Evolutionary conservation across 2,329 filamentous ascomycete species (phyloP).

Genomic region (Drechslerella coelobrocha): DNA sequence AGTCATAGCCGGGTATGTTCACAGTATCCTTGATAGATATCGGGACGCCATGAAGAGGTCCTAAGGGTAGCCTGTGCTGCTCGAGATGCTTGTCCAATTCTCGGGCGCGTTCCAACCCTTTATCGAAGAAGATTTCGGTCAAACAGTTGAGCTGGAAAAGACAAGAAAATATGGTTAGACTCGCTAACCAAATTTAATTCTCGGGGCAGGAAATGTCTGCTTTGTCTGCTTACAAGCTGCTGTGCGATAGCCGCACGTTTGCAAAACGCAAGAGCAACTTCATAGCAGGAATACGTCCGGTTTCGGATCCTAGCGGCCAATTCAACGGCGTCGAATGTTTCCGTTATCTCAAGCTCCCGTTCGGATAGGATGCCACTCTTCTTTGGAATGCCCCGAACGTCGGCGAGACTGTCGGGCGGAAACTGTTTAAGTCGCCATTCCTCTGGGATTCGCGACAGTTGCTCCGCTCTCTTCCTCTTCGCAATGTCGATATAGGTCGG

Average conservation of each 20-base stretch:
- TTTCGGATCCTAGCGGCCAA: conserved; percentile 59
- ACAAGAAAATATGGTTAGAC: not conserved
- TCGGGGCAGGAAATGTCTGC: not conserved
- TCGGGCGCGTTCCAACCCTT: conserved; percentile 62
- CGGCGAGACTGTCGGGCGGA: conserved; percentile 53
- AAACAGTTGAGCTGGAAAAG: conserved; percentile 61
- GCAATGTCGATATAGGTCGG: conserved; percentile 57
- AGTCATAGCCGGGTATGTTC: conserved; percentile 67
- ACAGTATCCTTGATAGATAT: conserved; percentile 75
- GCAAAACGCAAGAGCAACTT: conserved; percentile 62
- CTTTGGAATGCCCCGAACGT: conserved; percentile 58
- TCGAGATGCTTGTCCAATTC: conserved; percentile 63
- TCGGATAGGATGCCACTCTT: conserved; percentile 61
- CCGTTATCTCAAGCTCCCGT: conserved; percentile 63
- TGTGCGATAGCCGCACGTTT: conserved; percentile 64
- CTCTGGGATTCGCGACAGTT: conserved; percentile 56
- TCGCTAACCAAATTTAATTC: not conserved
- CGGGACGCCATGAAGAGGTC: conserved; percentile 70
- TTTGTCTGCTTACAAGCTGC: conserved; percentile 58
- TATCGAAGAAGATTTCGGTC: conserved; percentile 65
- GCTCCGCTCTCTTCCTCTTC: conserved; percentile 55
- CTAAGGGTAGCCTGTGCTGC: conserved; percentile 62
- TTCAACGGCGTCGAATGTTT: conserved; percentile 60
- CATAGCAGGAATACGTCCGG: conserved; percentile 54
- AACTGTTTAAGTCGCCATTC: conserved; percentile 57